A percentile compares a stretch with the other conserved stretches of the same genome.
phyloP scores from a whole-genome alignment of 129 eudicot species.

The Lonicera japonica region DNA sequence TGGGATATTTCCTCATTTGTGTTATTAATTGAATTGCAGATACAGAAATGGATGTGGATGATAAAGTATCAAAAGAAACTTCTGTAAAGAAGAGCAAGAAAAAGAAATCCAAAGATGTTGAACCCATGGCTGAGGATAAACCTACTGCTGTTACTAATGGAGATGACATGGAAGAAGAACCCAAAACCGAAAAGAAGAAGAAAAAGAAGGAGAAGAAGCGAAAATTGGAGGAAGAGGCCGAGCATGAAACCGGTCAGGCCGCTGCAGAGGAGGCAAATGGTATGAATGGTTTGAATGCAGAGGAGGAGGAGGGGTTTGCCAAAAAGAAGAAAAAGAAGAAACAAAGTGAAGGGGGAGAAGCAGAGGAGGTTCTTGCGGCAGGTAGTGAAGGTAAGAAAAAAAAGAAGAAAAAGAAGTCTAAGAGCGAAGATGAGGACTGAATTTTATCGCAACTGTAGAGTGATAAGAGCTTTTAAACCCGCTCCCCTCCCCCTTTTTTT shows the following conservation, averaged over 20 bases:
- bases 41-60: constrained; percentile 60
- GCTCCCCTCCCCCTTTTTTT: too few species aligned
- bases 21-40: constrained; percentile 5
- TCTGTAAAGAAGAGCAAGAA: constrained; percentile 59
- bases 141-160: constrained; percentile 32
- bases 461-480: too few species aligned
- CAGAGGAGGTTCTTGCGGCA: constrained; percentile 36
- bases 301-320: neutral
- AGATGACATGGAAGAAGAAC: constrained; percentile 9
- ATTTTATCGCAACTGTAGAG: too few species aligned
- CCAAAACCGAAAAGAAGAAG: constrained; percentile 56
- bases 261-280: neutral
- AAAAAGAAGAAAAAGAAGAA: constrained; percentile 42
- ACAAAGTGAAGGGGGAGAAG: too few species aligned
- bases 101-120: constrained; percentile 53
- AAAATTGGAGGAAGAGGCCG: constrained; percentile 14
- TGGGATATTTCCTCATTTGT: neutral
- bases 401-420: constrained; percentile 53
- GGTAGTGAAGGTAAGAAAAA: constrained; percentile 69
- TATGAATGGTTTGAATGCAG: neutral
- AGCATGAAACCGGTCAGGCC: neutral
- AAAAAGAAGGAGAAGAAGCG: constrained; percentile 71
- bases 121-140: too few species aligned
- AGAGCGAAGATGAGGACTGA: constrained; percentile 15
- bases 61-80: constrained; percentile 26